phyloP scores from a whole-genome alignment of 1,139 yeast genomes.

The Taphrina wiesneri region DNA sequence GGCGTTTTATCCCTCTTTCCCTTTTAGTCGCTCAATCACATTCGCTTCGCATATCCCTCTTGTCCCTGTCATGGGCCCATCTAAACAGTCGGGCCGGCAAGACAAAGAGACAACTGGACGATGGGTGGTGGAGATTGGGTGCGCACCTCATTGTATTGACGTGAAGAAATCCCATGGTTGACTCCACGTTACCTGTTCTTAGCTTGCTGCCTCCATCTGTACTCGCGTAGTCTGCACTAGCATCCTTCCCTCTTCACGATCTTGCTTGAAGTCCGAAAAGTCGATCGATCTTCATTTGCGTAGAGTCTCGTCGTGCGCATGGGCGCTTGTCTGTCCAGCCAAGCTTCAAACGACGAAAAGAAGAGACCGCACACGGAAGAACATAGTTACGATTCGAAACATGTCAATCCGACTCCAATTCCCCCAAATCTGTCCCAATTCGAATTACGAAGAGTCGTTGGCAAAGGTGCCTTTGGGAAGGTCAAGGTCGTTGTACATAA shows the following conservation, averaged over 20 bases:
- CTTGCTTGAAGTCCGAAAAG: neutral
- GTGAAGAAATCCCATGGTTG: neutral
- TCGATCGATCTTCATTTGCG: neutral
- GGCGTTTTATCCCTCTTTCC: slow-evolving; percentile 1
- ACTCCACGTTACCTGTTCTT: neutral
- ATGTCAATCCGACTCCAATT: neutral
- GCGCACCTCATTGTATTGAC: neutral
- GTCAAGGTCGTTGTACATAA: slow-evolving; percentile 39
- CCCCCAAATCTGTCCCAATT: slow-evolving; percentile 28
- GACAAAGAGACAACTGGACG: neutral
- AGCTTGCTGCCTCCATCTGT: neutral
- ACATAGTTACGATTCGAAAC: neutral
- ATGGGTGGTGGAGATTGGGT: neutral
- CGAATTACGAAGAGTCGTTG: slow-evolving; percentile 37
- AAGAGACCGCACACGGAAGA: neutral
- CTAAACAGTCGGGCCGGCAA: neutral
- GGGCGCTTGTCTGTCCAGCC: slow-evolving; percentile 13
- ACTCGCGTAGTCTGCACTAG: neutral
- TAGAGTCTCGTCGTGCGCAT: neutral
- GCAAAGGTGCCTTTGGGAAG: slow-evolving; percentile 39
- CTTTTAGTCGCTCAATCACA: slow-evolving; percentile 4
- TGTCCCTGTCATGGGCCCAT: neutral
- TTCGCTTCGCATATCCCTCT: neutral
- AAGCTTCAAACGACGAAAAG: neutral
- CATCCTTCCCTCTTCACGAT: neutral